Evolutionary conservation across 345 rosid species (phyloP), one percentile per base, ranked within the genome.

Genomic region (Chamaenerion angustifolium): DNA sequence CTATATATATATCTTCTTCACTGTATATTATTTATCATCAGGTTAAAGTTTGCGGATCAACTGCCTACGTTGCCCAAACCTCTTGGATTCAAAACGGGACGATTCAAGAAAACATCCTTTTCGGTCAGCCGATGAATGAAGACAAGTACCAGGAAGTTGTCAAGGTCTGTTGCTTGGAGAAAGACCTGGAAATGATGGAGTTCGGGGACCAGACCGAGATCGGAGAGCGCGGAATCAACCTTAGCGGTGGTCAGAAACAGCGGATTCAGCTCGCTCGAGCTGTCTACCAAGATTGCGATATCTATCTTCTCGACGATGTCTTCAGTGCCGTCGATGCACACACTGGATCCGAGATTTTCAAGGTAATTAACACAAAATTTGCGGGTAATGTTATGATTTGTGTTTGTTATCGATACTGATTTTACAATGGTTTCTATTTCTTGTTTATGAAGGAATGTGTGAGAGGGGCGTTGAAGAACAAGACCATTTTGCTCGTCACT

Each of bases 261-360:
- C 72, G 98, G 48, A 72, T 90, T 52, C 98, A 90, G 56, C 92
- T 90, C 3, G 98, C 98, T 8, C 75, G 94, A 47, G 94, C 95
- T 1, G 95, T 86, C 43, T 90, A 86, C 64, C 96, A 86, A 63
- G 95, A 90, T 57, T 68, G 68, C 49, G 98, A 90, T 61, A 80
- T 80, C 31, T 90, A 83, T 63, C 82, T 90, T 61, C 89, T 90
- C 4, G 98, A 90, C 58, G 98, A 90, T 55, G 82, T 86, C 63
- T 90, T 90, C 43, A 90, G 98, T 45, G 95, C 94, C 15, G 95
- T 90, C 46, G 98, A 90, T 78, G 95, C 98, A 46, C 95, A 90
- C 65, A 90, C 98, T 5, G 98, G 98, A 8, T 71, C 98, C 48
- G 87, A 80, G 48, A 81, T 90, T 51, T 90, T 73, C 64, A 90